These are phyloP conservation scores for Tolypocladium tundrense DNA, from an alignment of 2,329 filamentous ascomycete species.

Conservation along the genomic window DNA sequence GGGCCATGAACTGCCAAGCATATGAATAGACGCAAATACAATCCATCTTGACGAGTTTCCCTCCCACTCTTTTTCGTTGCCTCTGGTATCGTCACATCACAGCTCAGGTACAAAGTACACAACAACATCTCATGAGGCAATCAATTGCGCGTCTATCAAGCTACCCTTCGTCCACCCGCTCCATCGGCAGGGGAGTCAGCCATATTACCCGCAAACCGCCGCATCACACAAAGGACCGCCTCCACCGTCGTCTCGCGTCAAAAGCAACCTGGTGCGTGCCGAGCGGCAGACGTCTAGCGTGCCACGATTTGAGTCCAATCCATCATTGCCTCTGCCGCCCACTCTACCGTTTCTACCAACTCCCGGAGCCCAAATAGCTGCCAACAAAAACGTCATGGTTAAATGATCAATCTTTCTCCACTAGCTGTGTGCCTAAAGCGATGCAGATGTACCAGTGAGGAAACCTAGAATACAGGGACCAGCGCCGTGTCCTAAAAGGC, in stretches of 20 bases:
- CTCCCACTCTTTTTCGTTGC: no score
- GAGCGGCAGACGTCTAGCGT: slow-evolving; percentile 4
- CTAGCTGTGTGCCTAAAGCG: slow-evolving; percentile 1
- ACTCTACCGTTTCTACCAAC: slow-evolving; percentile 22
- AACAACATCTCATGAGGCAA: background rate
- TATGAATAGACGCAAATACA: background rate
- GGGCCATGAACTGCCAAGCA: background rate
- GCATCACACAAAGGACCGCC: background rate
- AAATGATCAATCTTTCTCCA: slow-evolving; percentile 2
- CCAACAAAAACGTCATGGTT: slow-evolving; percentile 11
- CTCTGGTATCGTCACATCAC: background rate
- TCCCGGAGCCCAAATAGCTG: slow-evolving; percentile 19
- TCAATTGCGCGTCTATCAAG: slow-evolving; percentile 7
- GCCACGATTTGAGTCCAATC: slow-evolving; percentile 3
- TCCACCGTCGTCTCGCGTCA: background rate
- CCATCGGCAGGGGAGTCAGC: background rate
- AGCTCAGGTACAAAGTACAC: background rate
- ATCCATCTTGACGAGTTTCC: background rate
- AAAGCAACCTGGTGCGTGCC: background rate
- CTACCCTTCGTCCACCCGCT: background rate
- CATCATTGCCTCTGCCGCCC: slow-evolving; percentile 3
- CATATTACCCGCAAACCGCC: background rate
- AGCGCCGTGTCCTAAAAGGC: slow-evolving; percentile 9
- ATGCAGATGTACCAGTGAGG: slow-evolving; percentile 24
- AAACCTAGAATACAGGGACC: slow-evolving; percentile 38